phyloP scores from a whole-genome alignment of 345 rosid species.

The Syzygium aqueum region DNA sequence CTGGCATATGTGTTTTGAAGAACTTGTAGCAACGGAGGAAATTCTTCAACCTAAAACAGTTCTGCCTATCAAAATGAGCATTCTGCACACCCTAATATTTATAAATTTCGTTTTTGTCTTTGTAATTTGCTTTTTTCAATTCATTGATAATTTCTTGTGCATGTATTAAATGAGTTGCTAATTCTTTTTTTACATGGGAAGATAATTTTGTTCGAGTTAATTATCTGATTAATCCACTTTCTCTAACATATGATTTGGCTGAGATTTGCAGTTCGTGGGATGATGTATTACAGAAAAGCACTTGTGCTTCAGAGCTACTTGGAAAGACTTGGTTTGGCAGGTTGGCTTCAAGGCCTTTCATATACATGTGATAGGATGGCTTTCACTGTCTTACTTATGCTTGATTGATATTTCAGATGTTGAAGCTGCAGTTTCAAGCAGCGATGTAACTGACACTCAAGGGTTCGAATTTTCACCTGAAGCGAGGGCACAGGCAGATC shows the following conservation, averaged over 20 bases:
- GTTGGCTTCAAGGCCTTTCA: slow-evolving; percentile 27
- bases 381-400: background rate
- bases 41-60: background rate
- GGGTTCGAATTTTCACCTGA: slow-evolving; percentile 94
- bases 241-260: background rate
- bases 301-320: slow-evolving; percentile 87
- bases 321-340: slow-evolving; percentile 63
- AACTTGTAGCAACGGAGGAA: background rate
- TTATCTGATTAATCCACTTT: background rate
- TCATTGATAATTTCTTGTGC: background rate
- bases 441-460: slow-evolving; percentile 45
- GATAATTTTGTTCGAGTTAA: background rate
- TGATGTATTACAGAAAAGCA: slow-evolving; percentile 99
- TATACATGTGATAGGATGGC: slow-evolving; percentile 3
- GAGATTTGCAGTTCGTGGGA: slow-evolving; percentile 79
- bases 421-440: slow-evolving; percentile 47
- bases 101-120: background rate
- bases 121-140: background rate
- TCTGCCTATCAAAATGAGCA: background rate
- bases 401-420: slow-evolving; percentile 31
- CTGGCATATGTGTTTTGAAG: background rate
- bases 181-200: background rate
- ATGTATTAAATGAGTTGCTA: background rate
- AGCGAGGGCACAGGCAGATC: slow-evolving; percentile 83
- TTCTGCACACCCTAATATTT: background rate